Evolutionary conservation across 768 basidiomycete genomes (phyloP).

Genomic region (Mycena olivaceomarginata): DNA sequence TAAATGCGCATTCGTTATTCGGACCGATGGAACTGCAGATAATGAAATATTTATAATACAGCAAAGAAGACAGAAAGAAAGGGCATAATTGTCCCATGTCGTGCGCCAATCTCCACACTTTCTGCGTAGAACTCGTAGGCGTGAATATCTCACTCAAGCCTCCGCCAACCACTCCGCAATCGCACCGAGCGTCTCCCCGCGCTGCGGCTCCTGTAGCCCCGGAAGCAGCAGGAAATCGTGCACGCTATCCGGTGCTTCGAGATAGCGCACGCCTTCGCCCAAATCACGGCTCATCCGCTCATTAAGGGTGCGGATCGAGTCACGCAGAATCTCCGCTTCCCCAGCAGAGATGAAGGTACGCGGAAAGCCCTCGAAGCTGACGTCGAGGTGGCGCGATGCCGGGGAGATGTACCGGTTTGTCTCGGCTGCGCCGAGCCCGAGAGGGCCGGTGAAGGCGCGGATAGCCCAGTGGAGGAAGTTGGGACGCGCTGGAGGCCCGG

Average conservation of each 20-base stretch:
- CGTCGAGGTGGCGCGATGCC: not conserved
- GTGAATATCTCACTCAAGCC: no score
- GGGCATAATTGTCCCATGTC: no score
- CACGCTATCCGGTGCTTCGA: not conserved
- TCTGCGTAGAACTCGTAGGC: no score
- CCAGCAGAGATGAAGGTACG: not conserved
- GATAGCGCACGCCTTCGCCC: not conserved
- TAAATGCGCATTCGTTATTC: no score
- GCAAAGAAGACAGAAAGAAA: no score
- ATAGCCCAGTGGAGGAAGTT: not conserved
- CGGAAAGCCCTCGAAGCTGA: not conserved
- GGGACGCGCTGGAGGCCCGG: not conserved
- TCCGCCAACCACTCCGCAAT: not conserved
- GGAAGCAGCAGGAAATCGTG: not conserved
- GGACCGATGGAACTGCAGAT: no score
- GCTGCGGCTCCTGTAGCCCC: not conserved
- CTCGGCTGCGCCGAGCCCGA: conserved; percentile 2
- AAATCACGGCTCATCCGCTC: not conserved
- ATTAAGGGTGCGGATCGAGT: not conserved
- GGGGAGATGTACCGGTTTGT: not conserved
- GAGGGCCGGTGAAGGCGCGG: not conserved
- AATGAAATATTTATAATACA: no score
- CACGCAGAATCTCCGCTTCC: not conserved
- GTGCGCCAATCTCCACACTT: no score
- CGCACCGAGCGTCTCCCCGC: not conserved